Evolutionary conservation across 129 eudicot genomes (phyloP), one percentile per base, ranked within the genome.

Genomic region (sunflower (Helianthus annuus)): DNA sequence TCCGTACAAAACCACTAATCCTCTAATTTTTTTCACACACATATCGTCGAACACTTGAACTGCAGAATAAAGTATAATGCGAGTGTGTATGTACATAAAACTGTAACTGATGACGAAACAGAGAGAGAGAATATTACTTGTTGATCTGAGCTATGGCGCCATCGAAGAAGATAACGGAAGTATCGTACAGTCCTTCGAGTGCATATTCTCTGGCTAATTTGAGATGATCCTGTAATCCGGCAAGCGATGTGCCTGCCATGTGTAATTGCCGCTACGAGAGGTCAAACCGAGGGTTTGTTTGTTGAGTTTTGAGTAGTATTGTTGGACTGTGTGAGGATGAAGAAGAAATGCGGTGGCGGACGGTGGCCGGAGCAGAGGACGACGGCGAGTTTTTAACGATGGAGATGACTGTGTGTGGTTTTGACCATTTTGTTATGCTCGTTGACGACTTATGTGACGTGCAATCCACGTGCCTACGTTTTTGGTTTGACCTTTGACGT

Each of bases 61-160:
- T 16, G 22, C 67, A 66, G 14, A 45, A 73, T 34, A 24, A 51
- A 72, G 48, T 27, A 36, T 39, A 75, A 51, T 55, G 82, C 53
- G 32, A 6, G 15, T 10, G 62, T 27, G 34, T 73, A 29, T 10
- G 70, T 49, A 58, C 48, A 27, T 76, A 7, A 10, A 48, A 16
- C 19, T 48, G 60, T 45, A 29, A 72, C 16, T 10, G 7, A 74
- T 17, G 22, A 48, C 36, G 36, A 32, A 32, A 32, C 36, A 75
- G 57, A 71, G 53, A 62, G 59, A 65, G 74, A 64, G 56, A 51
- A 44, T 52, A 14, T 6, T 86, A 94, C 99, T 86, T 95, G 87
- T 90, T 90, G 91, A 95, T 95, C 89, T 95, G 99, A 71, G 99
- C 97, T 68, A 95, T 81, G 55, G 96, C 97, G 66, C 99, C 99